Evolutionary conservation across 2,329 filamentous ascomycete genomes (phyloP).

Genomic region (Rhynchosporium secalis): DNA sequence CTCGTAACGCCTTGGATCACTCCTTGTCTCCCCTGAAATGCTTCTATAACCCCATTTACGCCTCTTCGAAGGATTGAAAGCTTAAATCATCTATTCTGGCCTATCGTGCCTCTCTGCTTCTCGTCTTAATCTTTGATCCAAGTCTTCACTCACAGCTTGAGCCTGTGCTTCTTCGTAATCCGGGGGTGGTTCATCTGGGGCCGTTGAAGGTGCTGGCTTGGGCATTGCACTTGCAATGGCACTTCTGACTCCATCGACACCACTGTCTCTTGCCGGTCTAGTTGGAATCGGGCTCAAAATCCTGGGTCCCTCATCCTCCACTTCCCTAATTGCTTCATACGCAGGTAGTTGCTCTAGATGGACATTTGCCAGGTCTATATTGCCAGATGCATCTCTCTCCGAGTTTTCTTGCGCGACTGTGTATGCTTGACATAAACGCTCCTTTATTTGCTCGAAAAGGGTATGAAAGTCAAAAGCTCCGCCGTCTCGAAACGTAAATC

Average conservation of each 20-base stretch:
- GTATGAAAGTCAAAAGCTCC: conserved; percentile 91
- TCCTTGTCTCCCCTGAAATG: background rate
- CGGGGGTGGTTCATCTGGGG: conserved; percentile 77
- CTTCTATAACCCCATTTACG: background rate
- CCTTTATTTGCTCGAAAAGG: conserved; percentile 80
- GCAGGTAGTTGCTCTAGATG: conserved; percentile 86
- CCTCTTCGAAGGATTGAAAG: background rate
- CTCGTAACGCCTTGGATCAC: conserved; percentile 2
- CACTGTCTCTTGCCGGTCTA: conserved; percentile 32
- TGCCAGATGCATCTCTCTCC: conserved; percentile 46
- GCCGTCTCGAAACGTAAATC: conserved; percentile 89
- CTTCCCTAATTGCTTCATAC: conserved; percentile 63
- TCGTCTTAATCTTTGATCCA: conserved; percentile 71
- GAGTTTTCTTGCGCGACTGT: conserved; percentile 71
- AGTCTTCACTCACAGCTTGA: conserved; percentile 56
- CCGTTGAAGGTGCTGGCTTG: conserved; percentile 33
- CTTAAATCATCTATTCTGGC: background rate
- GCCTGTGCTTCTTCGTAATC: conserved; percentile 89
- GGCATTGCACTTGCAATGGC: conserved; percentile 15
- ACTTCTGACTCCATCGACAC: conserved; percentile 23
- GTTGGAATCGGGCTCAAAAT: conserved; percentile 31
- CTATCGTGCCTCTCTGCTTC: conserved; percentile 58
- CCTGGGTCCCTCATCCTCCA: conserved; percentile 27
- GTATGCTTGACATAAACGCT: conserved; percentile 77
- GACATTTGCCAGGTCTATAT: conserved; percentile 61